Evolutionary conservation across 2,329 filamentous ascomycete genomes (phyloP), one percentile per base, ranked within the genome.

Genomic region (Penicillium occitanis): DNA sequence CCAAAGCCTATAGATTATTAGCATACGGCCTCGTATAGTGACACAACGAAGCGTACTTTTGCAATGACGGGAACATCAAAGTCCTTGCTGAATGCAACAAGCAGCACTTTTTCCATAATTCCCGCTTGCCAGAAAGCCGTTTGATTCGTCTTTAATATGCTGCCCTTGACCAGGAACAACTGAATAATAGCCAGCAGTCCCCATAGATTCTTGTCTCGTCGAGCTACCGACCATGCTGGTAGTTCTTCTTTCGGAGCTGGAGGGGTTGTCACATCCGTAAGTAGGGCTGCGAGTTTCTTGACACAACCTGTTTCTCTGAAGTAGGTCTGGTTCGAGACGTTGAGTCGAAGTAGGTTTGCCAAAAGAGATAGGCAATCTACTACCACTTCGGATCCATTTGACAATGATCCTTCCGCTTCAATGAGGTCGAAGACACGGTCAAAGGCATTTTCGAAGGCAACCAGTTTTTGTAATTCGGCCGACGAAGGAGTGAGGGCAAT

Each of bases 391-490:
- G 91, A 92, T 17, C 95, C 95, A 71, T 96, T 89, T 4, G 85
- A 85, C 53, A 99, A 81, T 1, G 90, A 90, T 0, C 95, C 95
- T 73, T 99, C 95, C 0, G 85, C 82, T 70, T 90, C 86, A 63
- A 99, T 91, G 63, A 98, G 89, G 53, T 84, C 84, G 75, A 98
- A 97, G 30, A 96, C 82, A 51, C 90, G 88, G 68, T 95, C 92
- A 72, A 97, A 98, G 0, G 93, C 92, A 82, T 92, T 94, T 73
- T 97, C 93, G 71, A 97, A 98, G 0, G 93, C 95, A 28, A 98
- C 93, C 1, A 98, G 85, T 77, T 98, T 98, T 75, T 98, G 93
- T 62, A 99, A 86, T 72, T 98, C 93, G 50, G 89, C 82, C 8
- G 94, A 97, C 0, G 89, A 89, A 35, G 92, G 91, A 0, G 95